A percentile compares a stretch with the other conserved stretches of the same genome.
Evolutionary conservation across 202 grass and related monocot species (phyloP).

Genomic region (Carex sylvatica): DNA sequence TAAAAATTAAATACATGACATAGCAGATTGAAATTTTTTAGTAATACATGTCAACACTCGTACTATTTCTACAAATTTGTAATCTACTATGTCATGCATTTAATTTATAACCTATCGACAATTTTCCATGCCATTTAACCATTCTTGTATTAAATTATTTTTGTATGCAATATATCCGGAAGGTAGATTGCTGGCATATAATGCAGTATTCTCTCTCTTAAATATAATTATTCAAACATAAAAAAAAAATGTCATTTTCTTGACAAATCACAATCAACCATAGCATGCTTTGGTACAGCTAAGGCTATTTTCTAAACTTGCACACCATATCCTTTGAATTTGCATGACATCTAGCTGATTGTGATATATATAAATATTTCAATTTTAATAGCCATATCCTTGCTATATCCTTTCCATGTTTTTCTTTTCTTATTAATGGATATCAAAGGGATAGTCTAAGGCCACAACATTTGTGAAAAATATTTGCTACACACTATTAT

Average conservation of each 20-base stretch:
- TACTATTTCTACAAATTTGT: no score
- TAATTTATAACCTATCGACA: no score
- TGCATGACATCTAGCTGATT: slow-evolving; percentile 20
- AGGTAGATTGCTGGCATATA: not conserved
- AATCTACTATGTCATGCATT: no score
- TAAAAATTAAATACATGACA: no score
- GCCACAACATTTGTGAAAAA: not conserved
- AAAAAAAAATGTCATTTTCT: not conserved
- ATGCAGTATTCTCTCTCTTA: not conserved
- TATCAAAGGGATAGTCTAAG: not conserved
- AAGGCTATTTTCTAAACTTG: not conserved
- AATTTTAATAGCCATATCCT: not conserved
- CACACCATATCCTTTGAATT: not conserved
- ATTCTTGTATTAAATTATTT: not conserved
- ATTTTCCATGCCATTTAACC: no score
- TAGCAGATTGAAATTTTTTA: no score
- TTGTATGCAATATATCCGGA: not conserved
- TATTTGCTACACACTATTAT: not conserved
- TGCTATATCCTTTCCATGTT: not conserved
- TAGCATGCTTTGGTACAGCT: not conserved
- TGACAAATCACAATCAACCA: not conserved
- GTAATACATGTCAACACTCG: no score
- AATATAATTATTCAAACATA: not conserved
- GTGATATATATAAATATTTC: not conserved
- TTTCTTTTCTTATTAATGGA: not conserved